Percentiles rank a stretch among this genome's conserved stretches.
Conservation (phyloP, 257 asterid genomes). For the Gynochthodes officinalis region DNA sequence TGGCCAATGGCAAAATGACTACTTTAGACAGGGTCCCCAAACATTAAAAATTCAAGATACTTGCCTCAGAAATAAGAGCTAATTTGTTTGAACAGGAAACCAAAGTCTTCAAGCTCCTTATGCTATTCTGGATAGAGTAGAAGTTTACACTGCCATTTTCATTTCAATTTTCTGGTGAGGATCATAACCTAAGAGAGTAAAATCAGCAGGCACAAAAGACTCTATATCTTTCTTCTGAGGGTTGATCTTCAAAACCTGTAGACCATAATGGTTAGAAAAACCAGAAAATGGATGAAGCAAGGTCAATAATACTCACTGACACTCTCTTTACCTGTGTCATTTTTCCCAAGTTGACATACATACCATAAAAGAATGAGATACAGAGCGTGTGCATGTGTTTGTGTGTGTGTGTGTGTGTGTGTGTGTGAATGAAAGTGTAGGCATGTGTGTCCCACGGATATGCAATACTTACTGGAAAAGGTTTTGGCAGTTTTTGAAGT, state of each 20-base stretch:
- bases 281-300: neutral
- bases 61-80: slow-evolving; percentile 22
- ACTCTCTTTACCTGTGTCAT: neutral
- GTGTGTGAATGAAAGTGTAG: too few species aligned
- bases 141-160: slow-evolving; percentile 80
- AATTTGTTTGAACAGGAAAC: slow-evolving; percentile 11
- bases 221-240: slow-evolving; percentile 67
- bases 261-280: slow-evolving; percentile 2
- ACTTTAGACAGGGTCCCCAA: neutral
- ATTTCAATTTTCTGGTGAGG: slow-evolving; percentile 89
- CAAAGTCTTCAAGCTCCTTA: slow-evolving; percentile 4
- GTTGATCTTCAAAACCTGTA: slow-evolving; percentile 72
- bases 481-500: slow-evolving; percentile 73
- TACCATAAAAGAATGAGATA: neutral
- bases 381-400: neutral
- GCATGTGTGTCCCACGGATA: neutral
- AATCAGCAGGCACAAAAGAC: slow-evolving; percentile 69
- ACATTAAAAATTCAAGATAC: slow-evolving; percentile 3
- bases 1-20: too few species aligned
- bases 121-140: neutral
- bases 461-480: slow-evolving; percentile 72
- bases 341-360: neutral
- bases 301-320: too few species aligned
- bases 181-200: slow-evolving; percentile 65
- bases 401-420: too few species aligned